Percentiles rank a stretch among this genome's conserved stretches.
Conservation (phyloP, 331 rosid species). For the Stylosanthes scabra region DNA sequence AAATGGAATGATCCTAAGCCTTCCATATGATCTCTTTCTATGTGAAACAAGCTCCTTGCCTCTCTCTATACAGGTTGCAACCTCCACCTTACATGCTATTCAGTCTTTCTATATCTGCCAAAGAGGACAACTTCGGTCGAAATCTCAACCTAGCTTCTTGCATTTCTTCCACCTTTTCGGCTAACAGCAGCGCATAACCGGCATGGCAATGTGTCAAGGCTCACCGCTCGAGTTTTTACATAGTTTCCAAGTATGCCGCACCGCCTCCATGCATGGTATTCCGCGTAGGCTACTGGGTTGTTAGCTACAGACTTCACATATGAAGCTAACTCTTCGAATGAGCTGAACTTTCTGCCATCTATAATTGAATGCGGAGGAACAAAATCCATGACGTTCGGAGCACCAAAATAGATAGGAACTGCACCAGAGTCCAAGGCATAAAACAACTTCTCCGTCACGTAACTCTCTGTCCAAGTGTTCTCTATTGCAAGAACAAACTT, state of each 20-base stretch:
- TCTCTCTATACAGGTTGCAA: slow-evolving; percentile 37
- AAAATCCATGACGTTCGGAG: slow-evolving; percentile 92
- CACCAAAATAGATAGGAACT: slow-evolving; percentile 94
- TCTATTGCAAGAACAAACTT: slow-evolving; percentile 96
- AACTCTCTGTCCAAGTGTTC: slow-evolving; percentile 84
- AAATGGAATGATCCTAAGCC: slow-evolving; percentile 27
- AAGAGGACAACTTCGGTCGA: slow-evolving; percentile 20
- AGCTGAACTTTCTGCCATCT: slow-evolving; percentile 77
- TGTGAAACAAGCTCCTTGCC: slow-evolving; percentile 33
- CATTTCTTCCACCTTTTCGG: slow-evolving; percentile 83
- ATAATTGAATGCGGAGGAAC: slow-evolving; percentile 95
- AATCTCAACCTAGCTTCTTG: slow-evolving; percentile 41
- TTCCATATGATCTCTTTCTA: slow-evolving; percentile 4
- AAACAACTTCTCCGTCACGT: slow-evolving; percentile 91
- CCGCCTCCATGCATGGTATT: slow-evolving; percentile 98
- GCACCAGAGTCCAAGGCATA: slow-evolving; percentile 89
- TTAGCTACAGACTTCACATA: slow-evolving; percentile 74
- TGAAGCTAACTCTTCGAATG: slow-evolving; percentile 84
- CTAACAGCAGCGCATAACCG: slow-evolving; percentile 81
- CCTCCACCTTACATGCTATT: not conserved
- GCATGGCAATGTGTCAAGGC: slow-evolving; percentile 93
- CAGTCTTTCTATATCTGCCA: slow-evolving; percentile 20
- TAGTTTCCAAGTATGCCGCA: slow-evolving; percentile 79
- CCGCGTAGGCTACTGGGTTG: slow-evolving; percentile 89
- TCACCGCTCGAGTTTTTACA: slow-evolving; percentile 68